Evolutionary conservation across 1,139 yeast genomes (phyloP).

Genomic region (Suhomyces bribrorum): DNA sequence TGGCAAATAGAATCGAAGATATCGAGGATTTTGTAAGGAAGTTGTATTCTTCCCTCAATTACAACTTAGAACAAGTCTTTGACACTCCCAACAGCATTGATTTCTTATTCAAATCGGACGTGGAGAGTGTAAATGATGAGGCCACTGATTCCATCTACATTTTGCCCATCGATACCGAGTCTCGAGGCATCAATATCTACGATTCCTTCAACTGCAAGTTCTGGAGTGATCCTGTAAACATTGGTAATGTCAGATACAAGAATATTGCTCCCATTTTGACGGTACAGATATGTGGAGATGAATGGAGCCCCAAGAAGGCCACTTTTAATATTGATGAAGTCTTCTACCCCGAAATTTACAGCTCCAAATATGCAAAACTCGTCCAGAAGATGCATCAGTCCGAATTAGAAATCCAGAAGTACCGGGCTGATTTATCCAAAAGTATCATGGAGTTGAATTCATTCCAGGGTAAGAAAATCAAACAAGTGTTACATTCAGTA

Average conservation of each 20-base stretch:
- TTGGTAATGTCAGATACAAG: slow-evolving; percentile 33
- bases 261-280: slow-evolving; percentile 36
- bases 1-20: slow-evolving; percentile 26
- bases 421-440: slow-evolving; percentile 22
- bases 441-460: slow-evolving; percentile 33
- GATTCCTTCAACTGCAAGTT: slow-evolving; percentile 38
- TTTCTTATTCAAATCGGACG: slow-evolving; percentile 25
- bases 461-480: slow-evolving; percentile 40
- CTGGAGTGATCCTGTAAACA: slow-evolving; percentile 35
- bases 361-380: slow-evolving; percentile 21
- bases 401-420: slow-evolving; percentile 17
- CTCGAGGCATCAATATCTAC: slow-evolving; percentile 28
- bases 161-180: slow-evolving; percentile 39
- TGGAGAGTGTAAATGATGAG: slow-evolving; percentile 29
- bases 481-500: slow-evolving; percentile 25
- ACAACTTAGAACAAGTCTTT: slow-evolving; percentile 16
- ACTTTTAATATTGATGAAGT: slow-evolving; percentile 24
- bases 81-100: slow-evolving; percentile 13
- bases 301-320: slow-evolving; percentile 14
- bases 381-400: slow-evolving; percentile 23
- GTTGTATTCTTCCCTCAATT: slow-evolving; percentile 23
- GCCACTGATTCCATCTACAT: slow-evolving; percentile 28
- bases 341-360: slow-evolving; percentile 36
- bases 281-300: slow-evolving; percentile 33
- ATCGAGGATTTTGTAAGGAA: slow-evolving; percentile 35